Conservation (phyloP, 352 stramenopile genomes). For the Bremia lactucae region DNA sequence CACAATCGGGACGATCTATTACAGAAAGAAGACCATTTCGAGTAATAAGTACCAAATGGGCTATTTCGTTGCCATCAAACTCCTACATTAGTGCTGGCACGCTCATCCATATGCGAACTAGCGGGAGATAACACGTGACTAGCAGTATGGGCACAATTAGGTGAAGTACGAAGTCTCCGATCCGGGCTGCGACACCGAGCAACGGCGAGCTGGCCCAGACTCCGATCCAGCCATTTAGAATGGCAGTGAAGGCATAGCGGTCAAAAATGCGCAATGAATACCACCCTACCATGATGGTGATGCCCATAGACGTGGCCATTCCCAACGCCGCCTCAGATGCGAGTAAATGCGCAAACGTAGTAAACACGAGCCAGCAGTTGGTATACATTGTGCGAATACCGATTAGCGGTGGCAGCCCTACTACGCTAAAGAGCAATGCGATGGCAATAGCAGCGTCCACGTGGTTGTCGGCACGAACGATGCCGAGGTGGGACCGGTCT, state of each 20-base stretch:
- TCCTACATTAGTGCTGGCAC: constrained; percentile 56
- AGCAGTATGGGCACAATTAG: constrained; percentile 61
- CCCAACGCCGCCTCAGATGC: constrained; percentile 49
- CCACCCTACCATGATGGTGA: constrained; percentile 82
- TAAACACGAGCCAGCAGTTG: constrained; percentile 68
- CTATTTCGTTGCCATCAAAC: background rate
- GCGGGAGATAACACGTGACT: constrained; percentile 60
- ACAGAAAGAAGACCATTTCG: background rate
- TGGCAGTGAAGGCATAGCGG: constrained; percentile 59
- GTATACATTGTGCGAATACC: constrained; percentile 72
- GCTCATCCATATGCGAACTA: constrained; percentile 78
- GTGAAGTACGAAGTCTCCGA: constrained; percentile 57
- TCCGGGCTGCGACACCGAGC: constrained; percentile 43
- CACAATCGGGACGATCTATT: constrained; percentile 60
- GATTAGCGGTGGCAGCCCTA: constrained; percentile 44
- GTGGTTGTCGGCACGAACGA: constrained; percentile 11
- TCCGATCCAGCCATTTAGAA: constrained; percentile 64
- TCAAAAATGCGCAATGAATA: constrained; percentile 77
- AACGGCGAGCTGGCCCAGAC: constrained; percentile 60
- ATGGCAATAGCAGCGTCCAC: constrained; percentile 41
- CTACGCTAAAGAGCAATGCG: constrained; percentile 45
- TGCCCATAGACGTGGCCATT: constrained; percentile 68
- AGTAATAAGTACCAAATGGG: background rate
- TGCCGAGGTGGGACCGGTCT: constrained; percentile 4
- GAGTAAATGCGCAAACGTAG: constrained; percentile 34